Evolutionary conservation across 768 basidiomycete species (phyloP), one percentile per base, ranked within the genome.

Genomic region (Collybiopsis luxurians): DNA sequence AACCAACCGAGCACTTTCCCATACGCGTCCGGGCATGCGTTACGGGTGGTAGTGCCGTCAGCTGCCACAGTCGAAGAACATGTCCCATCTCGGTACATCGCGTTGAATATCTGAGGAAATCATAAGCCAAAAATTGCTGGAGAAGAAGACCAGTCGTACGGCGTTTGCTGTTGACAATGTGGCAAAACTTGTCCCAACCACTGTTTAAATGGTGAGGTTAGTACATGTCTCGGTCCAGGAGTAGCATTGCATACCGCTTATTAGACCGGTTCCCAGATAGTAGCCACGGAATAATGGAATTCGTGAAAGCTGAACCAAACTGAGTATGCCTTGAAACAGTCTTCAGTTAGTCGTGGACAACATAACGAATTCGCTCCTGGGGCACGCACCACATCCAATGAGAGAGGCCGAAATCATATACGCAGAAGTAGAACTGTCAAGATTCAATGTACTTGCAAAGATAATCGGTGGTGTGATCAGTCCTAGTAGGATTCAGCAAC

Each of bases 401-500:
- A 93, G 75, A 1, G 86, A 87, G 0, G 91, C 84, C 7, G 89
- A 91, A 61, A 93, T 82, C 85, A 92, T 83, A 65, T 92, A 94
- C 0, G 87, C 74, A 11, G 85, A 85, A 1, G 79, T 83, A 26
- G 69, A 69, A 2, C 77, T 64, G 48, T 88, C 84, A 19, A 92
- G 71, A 57, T 71, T 83, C 36, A 92, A 70, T 3, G 83, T 67
- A 51, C 79, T 82, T 1, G 88, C 82, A 62, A 92, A 86, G 57
- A 91, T 88, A 63, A 92, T 92, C 0, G 92, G 90, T 0, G 90
- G 92, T 0, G 89, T 89, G 63, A 92, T 90, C 42, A 91, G 74
- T 2, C 89, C 90, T 55, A 47, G 31, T 9, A 12, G 43, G 2
- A 17, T 31, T 45, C 27, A 1, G 5, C 27, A 2, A 45, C 12